Conservation (phyloP, 2,329 filamentous ascomycete species). For the Pseudocercospora fuligena region DNA sequence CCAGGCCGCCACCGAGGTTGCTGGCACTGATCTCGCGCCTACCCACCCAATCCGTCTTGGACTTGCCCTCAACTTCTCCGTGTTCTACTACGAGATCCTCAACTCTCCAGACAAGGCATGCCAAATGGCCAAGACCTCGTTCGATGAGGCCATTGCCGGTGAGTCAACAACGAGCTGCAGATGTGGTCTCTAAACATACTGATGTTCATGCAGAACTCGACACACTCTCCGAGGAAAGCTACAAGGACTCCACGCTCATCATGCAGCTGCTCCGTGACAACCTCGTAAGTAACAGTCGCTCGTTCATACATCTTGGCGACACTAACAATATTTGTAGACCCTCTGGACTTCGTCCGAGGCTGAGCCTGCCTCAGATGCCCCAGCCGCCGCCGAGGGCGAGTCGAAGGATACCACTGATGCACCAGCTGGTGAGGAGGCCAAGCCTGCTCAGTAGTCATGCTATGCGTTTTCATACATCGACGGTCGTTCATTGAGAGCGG, state of each 20-base stretch:
- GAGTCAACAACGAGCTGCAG: conserved; percentile 39
- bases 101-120: conserved; percentile 98
- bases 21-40: conserved; percentile 84
- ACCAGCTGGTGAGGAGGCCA: conserved; percentile 58
- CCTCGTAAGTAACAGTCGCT: conserved; percentile 62
- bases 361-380: conserved; percentile 69
- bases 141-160: conserved; percentile 94
- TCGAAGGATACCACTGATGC: conserved; percentile 61
- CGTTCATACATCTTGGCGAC: conserved; percentile 27
- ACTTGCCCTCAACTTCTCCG: conserved; percentile 93
- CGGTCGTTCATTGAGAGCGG: conserved; percentile 31
- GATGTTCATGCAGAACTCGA: conserved; percentile 72
- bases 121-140: conserved; percentile 94
- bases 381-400: conserved; percentile 54
- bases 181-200: conserved; percentile 9
- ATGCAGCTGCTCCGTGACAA: conserved; percentile 99
- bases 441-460: conserved; percentile 48
- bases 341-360: conserved; percentile 99
- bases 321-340: conserved; percentile 62
- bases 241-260: conserved; percentile 98
- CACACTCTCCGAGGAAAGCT: conserved; percentile 96
- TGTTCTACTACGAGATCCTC: conserved; percentile 99
- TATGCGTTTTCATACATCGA: conserved; percentile 30
- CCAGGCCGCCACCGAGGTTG: conserved; percentile 91
- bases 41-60: conserved; percentile 93